Evolutionary conservation across 108 stramenopile genomes (phyloP), one percentile per base, ranked within the genome.

Genomic region (Fistulifera solaris): DNA sequence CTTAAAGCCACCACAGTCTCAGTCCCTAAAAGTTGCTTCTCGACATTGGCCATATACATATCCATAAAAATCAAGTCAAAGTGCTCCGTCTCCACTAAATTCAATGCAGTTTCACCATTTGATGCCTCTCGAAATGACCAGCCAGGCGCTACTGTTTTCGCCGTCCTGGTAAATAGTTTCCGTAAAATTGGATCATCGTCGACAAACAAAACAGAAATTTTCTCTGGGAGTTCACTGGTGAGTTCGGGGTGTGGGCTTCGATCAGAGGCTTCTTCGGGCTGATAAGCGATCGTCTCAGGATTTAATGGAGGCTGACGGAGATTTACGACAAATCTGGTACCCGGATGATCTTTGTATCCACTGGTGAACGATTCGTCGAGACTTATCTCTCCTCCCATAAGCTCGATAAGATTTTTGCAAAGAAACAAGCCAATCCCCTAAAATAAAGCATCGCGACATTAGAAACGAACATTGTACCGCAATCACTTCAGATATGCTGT

Each of bases 371-470:
- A 19, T 11, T 67, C 62, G 54, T 79, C 77, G 0, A 75, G 44
- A 27, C 46, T 56, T 17, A 79, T 68, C 10, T 71, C 52, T 18
- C 70, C 73, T 24, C 58, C 77, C 73, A 79, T 71, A 27, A 79
- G 70, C 21, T 71, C 66, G 0, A 69, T 56, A 1, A 79, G 46
- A 40, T 65, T 71, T 40, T 68, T 63, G 56, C 77, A 75, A 27
- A 79, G 47, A 52, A 40, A 67, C 21, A 79, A 44, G 0, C 77
- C 77, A 28, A 79, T 79, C 15, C 73, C 73, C 67, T 68, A 54
- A 8, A 42, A 27, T 51, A 59, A 52, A 52, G 6, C 24, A 48
- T 48, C 16, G 48, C 11, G 19, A 10, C 16, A 19, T 19, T 5
- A 45, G 6, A 45, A 21, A 19, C 4, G 44, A 17, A 21, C 4